Evolutionary conservation across 1,284 basidiomycete genomes (phyloP), one percentile per base, ranked within the genome.

Genomic region (Fomes fomentarius): DNA sequence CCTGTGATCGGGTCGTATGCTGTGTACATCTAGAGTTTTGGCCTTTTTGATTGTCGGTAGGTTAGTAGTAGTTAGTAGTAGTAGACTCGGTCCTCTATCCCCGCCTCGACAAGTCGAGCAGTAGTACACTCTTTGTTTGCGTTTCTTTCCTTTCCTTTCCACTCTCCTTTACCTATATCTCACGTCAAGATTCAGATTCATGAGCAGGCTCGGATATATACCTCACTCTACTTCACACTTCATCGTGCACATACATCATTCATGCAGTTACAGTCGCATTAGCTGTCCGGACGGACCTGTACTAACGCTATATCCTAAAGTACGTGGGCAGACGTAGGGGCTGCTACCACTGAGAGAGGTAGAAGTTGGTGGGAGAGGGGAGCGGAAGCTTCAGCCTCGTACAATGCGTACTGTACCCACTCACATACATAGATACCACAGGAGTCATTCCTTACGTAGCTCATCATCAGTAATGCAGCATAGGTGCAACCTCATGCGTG

Each of bases 1-100:
- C 91, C 91, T 1, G 91, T 93, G 24, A 84, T 93, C 60, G 89
- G 88, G 56, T 79, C 81, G 25, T 91, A 87, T 66, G 81, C 80
- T 39, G 73, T 88, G 47, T 89, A 87, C 64, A 58, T 83, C 37
- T 83, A 65, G 74, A 60, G 11, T 25, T n/a, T 22, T 50, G 34
- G n/a, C n/a, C n/a, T n/a, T n/a, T n/a, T n/a, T n/a, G n/a, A 5
- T 30, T 26, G 24, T 31, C 4, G 12, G 12, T n/a, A 14, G 21
- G 7, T 38, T 21, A 15, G 28, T n/a, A 37, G 24, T n/a, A n/a
- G n/a, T n/a, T n/a, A n/a, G n/a, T 17, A 19, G 34, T 35, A 15
- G 15, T 45, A 15, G 25, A 34, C 40, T 43, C n/a, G 19, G 3
- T 24, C 4, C n/a, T n/a, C n/a, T n/a, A n/a, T n/a, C n/a, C n/a